Base-by-base conservation (phyloP, 1,284 basidiomycete species). In the Exobasidium cylindrosporum region DNA sequence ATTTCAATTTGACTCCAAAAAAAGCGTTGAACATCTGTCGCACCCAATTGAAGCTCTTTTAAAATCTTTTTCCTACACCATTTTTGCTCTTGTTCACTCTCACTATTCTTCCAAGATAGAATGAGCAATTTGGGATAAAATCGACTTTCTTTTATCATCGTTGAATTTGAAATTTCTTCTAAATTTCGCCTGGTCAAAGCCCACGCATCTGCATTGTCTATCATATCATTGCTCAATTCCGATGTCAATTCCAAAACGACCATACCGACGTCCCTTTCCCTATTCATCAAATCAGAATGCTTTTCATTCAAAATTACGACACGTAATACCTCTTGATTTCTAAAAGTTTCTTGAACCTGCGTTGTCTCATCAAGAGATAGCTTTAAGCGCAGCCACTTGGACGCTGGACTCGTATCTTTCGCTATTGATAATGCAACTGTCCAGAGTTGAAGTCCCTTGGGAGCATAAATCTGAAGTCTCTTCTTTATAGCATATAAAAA, bases 361-460 rank as follows among this genome's bases (percentile, higher is more conserved):
- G 26, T 13, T 13, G n/a, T 13, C 26, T 28, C 26, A 28, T 23
- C 43, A 11, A 57, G 29, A 3, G 26, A 29, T 17, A 71, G 63
- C 28, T 71, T 71, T 60, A 62, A 56, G 1, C 69, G 63, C 13
- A 71, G 56, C 69, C 69, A 71, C 30, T 63, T 60, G 3, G 69
- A 69, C 1, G 65, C 46, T 7, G 67, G 61, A 5, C 64, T 65
- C 1, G 56, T 61, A 46, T 65, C 65, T 14, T 66, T 49, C 32
- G 66, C 43, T 2, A 60, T 50, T 5, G 64, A 63, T 56, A 59
- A 23, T 64, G 62, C 43, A 66, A 28, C 28, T 63, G 61, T 3
- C 62, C 64, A 1, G 58, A 66, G 21, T 61, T 57, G 54, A 61
- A 68, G 14, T 4, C 29, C 26, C 32, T 60, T 64, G 21, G 66